Evolutionary conservation across 768 basidiomycete genomes (phyloP).

Genomic region (Russula virescens): DNA sequence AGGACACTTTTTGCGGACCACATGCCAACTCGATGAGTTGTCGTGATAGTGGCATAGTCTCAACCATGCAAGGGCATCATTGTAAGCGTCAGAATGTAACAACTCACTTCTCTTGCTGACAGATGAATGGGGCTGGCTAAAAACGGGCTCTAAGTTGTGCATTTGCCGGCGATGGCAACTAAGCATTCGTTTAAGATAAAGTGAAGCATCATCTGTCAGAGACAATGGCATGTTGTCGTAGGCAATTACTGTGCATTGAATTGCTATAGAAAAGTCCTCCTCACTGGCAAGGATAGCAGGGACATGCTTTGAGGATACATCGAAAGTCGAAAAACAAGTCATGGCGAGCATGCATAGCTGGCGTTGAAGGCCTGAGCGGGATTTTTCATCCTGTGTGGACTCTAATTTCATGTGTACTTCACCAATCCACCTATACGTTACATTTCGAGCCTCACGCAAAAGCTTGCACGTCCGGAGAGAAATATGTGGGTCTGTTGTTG

Average conservation of each 20-base stretch:
- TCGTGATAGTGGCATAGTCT: not conserved
- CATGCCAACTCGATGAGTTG: not conserved
- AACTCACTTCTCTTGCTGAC: not conserved
- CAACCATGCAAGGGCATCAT: not conserved
- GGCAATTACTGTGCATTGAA: constrained; percentile 12
- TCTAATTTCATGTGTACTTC: constrained; percentile 5
- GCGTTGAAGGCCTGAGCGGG: not conserved
- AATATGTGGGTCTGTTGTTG: not conserved
- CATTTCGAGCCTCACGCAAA: constrained; percentile 7
- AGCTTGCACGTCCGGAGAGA: not conserved
- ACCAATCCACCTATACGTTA: constrained; percentile 3
- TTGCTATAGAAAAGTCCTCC: constrained; percentile 11
- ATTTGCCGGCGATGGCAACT: constrained; percentile 7
- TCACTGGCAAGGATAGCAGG: not conserved
- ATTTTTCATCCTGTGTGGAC: not conserved
- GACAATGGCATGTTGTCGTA: constrained; percentile 7
- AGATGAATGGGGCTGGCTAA: not conserved
- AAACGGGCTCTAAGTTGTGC: constrained; percentile 3
- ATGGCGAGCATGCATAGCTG: constrained; percentile 8
- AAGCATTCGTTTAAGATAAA: not conserved
- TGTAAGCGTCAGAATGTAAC: not conserved
- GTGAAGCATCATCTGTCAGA: not conserved
- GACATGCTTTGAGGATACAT: constrained; percentile 4
- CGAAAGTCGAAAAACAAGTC: constrained; percentile 15
- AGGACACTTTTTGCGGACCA: not conserved